Percentiles rank a stretch among this genome's conserved stretches.
phyloP scores from a whole-genome alignment of 2,329 filamentous ascomycete species.

The Leptographium galeiforme region DNA sequence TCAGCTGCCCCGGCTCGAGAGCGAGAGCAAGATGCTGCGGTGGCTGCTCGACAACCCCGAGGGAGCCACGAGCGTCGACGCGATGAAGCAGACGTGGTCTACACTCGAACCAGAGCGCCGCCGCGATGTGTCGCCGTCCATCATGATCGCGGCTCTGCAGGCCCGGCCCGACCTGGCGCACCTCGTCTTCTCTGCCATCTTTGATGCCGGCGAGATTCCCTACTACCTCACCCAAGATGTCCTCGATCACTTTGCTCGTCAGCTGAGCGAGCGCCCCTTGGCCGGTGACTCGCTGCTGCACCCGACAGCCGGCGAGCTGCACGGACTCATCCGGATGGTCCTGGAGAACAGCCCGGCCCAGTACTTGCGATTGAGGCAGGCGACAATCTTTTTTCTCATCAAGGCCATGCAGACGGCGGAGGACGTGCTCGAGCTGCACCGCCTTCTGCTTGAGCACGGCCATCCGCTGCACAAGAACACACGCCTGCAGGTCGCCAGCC shows the following conservation, averaged over 20 bases:
- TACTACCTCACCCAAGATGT: conserved; percentile 25
- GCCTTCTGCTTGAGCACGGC: conserved; percentile 16
- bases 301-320: background rate
- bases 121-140: conserved; percentile 17
- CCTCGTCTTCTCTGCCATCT: conserved; percentile 23
- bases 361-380: conserved; percentile 23
- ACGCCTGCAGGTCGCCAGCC: conserved; percentile 31
- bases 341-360: conserved; percentile 6
- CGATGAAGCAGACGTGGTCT: conserved; percentile 22
- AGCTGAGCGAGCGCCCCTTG: background rate
- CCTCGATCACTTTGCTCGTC: conserved; percentile 18
- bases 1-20: conserved; percentile 1
- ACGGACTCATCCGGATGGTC: conserved; percentile 2
- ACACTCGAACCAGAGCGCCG: conserved; percentile 15
- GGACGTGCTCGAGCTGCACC: conserved; percentile 21
- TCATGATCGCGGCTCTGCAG: conserved; percentile 24
- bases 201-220: conserved; percentile 19
- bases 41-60: conserved; percentile 14
- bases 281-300: background rate
- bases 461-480: conserved; percentile 28
- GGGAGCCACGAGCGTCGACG: background rate
- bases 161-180: conserved; percentile 18
- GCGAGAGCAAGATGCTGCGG: conserved; percentile 7
- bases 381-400: conserved; percentile 17
- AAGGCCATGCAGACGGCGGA: conserved; percentile 8